Percentiles rank a stretch among this genome's conserved stretches.
Conservation (phyloP, 371 early-diverging fungal species). For the Capillidium heterosporum region DNA sequence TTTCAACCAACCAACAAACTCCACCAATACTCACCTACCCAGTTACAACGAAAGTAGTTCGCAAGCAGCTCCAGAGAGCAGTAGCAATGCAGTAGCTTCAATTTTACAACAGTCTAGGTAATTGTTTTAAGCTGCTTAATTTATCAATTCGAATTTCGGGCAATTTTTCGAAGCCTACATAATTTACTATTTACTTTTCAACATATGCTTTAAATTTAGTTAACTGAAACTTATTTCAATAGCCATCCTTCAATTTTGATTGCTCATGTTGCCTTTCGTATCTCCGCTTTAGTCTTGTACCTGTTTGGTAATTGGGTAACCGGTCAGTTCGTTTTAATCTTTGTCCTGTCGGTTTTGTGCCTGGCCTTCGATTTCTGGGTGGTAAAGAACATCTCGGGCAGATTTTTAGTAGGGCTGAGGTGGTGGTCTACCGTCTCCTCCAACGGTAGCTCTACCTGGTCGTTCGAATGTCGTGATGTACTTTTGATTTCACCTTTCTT, state of each 20-base stretch:
- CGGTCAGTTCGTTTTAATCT: constrained; percentile 72
- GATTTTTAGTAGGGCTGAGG: constrained; percentile 84
- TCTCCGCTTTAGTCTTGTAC: constrained; percentile 61
- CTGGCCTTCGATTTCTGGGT: constrained; percentile 97
- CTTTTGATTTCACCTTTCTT: neutral
- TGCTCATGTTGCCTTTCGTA: constrained; percentile 76
- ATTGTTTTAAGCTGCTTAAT: too few species aligned
- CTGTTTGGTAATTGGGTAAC: constrained; percentile 57
- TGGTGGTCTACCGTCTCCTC: constrained; percentile 97
- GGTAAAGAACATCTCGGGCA: constrained; percentile 91
- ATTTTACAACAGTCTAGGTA: too few species aligned
- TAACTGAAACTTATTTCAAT: too few species aligned
- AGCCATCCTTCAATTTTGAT: constrained; percentile 84
- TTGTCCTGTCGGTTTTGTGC: constrained; percentile 74
- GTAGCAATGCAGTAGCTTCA: too few species aligned
- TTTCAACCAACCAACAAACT: too few species aligned
- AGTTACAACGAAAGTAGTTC: too few species aligned
- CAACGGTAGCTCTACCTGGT: constrained; percentile 84
- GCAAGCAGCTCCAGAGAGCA: too few species aligned
- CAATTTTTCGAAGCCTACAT: too few species aligned
- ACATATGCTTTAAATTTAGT: too few species aligned
- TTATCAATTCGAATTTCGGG: too few species aligned
- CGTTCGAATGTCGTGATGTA: constrained; percentile 84
- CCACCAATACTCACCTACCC: too few species aligned
- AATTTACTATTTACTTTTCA: too few species aligned